Base-by-base conservation (phyloP, 2,329 filamentous ascomycete species). In the Alternaria angustiovoidea region DNA sequence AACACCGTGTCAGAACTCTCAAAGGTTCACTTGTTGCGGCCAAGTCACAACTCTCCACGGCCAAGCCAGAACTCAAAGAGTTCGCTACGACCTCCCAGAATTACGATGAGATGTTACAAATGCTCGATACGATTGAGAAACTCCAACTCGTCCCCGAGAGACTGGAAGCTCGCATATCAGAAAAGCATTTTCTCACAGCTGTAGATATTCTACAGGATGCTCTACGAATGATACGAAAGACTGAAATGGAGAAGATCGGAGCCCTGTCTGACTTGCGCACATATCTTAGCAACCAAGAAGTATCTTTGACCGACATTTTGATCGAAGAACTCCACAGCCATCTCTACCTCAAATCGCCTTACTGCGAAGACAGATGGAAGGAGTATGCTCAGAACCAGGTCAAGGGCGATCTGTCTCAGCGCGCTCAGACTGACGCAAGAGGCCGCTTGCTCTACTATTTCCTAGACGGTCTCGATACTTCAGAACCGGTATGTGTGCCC, bases 321-420 rank as follows among this genome's bases (percentile, higher is more conserved):
- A 89, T 98, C n/a, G 95, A 99, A 76, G 95, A 99, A 78, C 84
- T 99, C 34, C 95, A 99, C 75, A 95, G 96, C 76, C 95, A 99
- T 79, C 85, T 99, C 4, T 99, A 99, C 75, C 87, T 99, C 39
- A 98, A 98, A 77, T 98, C 94, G 4, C 95, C 94, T 0, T 99
- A 99, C 76, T 98, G 94, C 75, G 93, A 97, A 75, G 93, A 97
- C 75, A 86, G 95, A 67, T 99, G 95, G 95, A 96, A 96, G 78
- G 87, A 86, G 59, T 87, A 96, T 61, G 86, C 89, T 38, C 90
- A 90, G 69, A 86, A 85, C 38, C 89, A 91, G 65, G 84, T 87
- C 48, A 81, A 80, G 43, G 69, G 74, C 9, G 75, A 73, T 16
- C 52, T 73, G 24, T 71, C 75, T 1, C 73, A 78, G 49, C 71